A percentile compares a stretch with the other conserved stretches of the same genome.
These are phyloP conservation scores for Microdochium trichocladiopsis DNA, from an alignment of 2,329 filamentous ascomycete species.

Conservation along the genomic window DNA sequence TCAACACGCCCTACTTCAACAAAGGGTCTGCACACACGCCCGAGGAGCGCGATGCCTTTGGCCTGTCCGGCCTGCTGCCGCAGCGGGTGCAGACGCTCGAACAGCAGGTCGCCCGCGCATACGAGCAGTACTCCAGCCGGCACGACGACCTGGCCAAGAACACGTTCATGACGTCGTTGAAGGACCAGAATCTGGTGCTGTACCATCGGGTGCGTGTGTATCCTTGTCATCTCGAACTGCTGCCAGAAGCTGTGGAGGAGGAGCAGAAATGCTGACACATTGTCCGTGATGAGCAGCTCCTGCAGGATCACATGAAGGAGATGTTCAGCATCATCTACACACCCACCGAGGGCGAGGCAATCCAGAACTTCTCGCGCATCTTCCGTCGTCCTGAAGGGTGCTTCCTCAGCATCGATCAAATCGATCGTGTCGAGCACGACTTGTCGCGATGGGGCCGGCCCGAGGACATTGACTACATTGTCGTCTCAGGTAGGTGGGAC, in stretches of 20 bases:
- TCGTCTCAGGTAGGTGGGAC: constrained; percentile 61
- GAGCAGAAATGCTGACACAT: neutral
- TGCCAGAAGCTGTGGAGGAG: neutral
- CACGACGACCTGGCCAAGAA: constrained; percentile 70
- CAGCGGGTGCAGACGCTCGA: constrained; percentile 66
- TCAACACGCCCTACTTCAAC: constrained; percentile 66
- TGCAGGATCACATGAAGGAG: constrained; percentile 72
- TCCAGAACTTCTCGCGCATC: constrained; percentile 72
- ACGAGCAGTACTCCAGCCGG: constrained; percentile 65
- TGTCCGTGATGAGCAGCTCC: constrained; percentile 39
- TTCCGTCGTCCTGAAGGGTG: constrained; percentile 77
- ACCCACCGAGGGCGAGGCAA: constrained; percentile 83
- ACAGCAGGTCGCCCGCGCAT: constrained; percentile 69
- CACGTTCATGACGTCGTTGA: constrained; percentile 78
- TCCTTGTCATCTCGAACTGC: neutral
- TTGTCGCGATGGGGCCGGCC: constrained; percentile 60
- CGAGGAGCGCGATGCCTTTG: constrained; percentile 63
- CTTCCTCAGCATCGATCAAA: constrained; percentile 68
- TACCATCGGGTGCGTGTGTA: constrained; percentile 62
- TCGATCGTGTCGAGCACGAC: constrained; percentile 57
- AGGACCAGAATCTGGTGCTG: constrained; percentile 77
- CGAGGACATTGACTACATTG: constrained; percentile 82
- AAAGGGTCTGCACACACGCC: constrained; percentile 73
- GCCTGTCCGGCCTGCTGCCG: constrained; percentile 67
- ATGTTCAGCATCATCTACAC: constrained; percentile 93